phyloP scores from a whole-genome alignment of 257 asterid species.

The Scutellaria baicalensis region DNA sequence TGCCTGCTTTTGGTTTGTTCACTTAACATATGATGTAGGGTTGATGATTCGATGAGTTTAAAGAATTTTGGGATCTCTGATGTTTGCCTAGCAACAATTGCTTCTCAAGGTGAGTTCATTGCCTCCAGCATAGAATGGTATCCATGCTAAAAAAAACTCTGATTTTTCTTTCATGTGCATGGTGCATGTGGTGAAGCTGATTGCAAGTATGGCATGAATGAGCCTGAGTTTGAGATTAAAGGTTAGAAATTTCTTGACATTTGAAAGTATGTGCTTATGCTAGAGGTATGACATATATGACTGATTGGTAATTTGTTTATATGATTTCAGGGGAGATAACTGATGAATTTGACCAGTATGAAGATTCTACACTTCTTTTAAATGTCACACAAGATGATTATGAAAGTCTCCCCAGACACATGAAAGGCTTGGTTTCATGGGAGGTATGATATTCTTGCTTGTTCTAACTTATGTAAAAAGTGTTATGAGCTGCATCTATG shows the following conservation, averaged over 20 bases:
- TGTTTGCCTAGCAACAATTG: constrained; percentile 74
- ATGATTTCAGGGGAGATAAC: constrained; percentile 22
- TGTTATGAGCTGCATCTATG: not conserved
- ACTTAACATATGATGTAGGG: constrained; percentile 46
- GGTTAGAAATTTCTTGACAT: constrained; percentile 21
- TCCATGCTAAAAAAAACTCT: not conserved
- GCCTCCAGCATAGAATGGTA: not conserved
- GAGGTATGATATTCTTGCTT: constrained; percentile 47
- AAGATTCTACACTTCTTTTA: constrained; percentile 29
- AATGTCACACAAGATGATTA: constrained; percentile 55
- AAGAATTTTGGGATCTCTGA: constrained; percentile 80
- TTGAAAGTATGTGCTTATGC: not conserved
- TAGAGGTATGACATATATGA: not conserved
- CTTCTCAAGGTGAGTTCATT: constrained; percentile 63
- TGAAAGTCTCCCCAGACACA: constrained; percentile 68
- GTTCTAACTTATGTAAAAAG: not conserved
- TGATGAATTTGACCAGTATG: constrained; percentile 18
- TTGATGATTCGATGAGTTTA: constrained; percentile 71
- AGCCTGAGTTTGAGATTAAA: constrained; percentile 25
- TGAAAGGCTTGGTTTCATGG: constrained; percentile 74
- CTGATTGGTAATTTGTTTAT: constrained; percentile 1
- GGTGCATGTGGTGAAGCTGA: constrained; percentile 31
- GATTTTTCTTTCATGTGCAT: not conserved
- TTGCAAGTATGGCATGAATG: constrained; percentile 23
- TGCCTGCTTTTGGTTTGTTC: not conserved